A percentile compares a stretch with the other conserved stretches of the same genome.
These are phyloP conservation scores for Oryza nivara DNA, from an alignment of 176 grass and related monocot genomes.

Conservation along the genomic window DNA sequence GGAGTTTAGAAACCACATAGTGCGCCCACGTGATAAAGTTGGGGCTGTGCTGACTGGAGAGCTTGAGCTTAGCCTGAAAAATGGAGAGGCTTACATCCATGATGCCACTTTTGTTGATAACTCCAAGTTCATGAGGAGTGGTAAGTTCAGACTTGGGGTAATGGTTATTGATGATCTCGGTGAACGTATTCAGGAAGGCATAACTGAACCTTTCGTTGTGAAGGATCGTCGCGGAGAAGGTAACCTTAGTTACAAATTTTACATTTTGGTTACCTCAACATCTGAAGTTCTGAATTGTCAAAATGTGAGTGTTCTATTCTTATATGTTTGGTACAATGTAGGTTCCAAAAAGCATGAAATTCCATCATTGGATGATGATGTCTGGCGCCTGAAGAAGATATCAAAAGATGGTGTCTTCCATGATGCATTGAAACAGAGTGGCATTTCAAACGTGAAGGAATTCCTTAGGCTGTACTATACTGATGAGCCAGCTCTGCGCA, in stretches of 20 bases:
- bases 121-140: conserved; percentile 49
- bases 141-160: conserved; percentile 55
- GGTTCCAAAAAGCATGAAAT: conserved; percentile 44
- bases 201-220: conserved; percentile 55
- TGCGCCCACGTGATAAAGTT: conserved; percentile 39
- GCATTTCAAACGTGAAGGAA: conserved; percentile 39
- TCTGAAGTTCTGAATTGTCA: background rate
- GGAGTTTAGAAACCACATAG: conserved; percentile 37
- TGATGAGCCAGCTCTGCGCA: conserved; percentile 30
- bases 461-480: conserved; percentile 49
- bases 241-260: conserved; percentile 4
- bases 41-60: conserved; percentile 44
- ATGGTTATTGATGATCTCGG: conserved; percentile 29
- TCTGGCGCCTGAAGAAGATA: conserved; percentile 54
- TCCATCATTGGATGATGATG: conserved; percentile 48
- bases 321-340: conserved; percentile 13
- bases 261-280: background rate
- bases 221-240: conserved; percentile 63
- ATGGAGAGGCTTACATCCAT: conserved; percentile 29
- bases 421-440: conserved; percentile 21
- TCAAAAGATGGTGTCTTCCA: conserved; percentile 42
- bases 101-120: conserved; percentile 51
- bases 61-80: conserved; percentile 35
- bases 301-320: background rate
- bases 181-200: conserved; percentile 45